Percentiles rank a stretch among this genome's conserved stretches.
Evolutionary conservation across 768 basidiomycete species (phyloP).

Genomic region (Russula abietina): DNA sequence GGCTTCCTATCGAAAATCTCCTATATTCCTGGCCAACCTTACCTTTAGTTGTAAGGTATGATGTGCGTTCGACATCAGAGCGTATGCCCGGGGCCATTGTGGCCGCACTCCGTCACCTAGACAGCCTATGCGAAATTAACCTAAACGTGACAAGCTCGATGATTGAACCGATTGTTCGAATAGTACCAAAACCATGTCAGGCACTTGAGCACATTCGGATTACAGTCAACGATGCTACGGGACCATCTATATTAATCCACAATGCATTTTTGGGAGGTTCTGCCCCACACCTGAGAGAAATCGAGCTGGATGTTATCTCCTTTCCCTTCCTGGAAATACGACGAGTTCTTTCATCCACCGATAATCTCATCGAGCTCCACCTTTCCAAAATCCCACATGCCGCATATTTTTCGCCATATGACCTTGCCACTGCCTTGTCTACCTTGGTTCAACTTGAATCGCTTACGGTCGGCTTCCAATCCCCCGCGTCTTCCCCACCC

Average conservation of each 20-base stretch:
- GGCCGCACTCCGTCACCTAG: background rate
- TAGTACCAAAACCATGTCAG: conserved; percentile 26
- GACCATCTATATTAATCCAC: conserved; percentile 26
- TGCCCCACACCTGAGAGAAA: background rate
- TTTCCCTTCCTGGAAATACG: background rate
- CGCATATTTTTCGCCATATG: background rate
- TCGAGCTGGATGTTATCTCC: background rate
- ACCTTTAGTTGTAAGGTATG: background rate
- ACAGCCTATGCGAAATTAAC: background rate
- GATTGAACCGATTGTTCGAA: conserved; percentile 26
- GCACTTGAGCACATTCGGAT: conserved; percentile 8
- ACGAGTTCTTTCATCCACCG: conserved; percentile 1
- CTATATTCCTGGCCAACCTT: background rate
- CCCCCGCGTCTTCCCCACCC: too few species aligned
- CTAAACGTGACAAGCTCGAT: background rate
- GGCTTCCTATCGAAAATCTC: background rate
- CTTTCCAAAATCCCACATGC: background rate
- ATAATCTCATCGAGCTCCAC: background rate
- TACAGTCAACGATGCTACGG: conserved; percentile 33
- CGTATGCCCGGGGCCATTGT: background rate
- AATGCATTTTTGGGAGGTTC: background rate
- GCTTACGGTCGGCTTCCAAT: background rate
- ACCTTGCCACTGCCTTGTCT: background rate
- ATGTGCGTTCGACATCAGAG: too few species aligned
- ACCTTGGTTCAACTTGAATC: background rate